Evolutionary conservation across 2,329 filamentous ascomycete genomes (phyloP), one percentile per base, ranked within the genome.

Genomic region (Reticulascus tulasneorum): DNA sequence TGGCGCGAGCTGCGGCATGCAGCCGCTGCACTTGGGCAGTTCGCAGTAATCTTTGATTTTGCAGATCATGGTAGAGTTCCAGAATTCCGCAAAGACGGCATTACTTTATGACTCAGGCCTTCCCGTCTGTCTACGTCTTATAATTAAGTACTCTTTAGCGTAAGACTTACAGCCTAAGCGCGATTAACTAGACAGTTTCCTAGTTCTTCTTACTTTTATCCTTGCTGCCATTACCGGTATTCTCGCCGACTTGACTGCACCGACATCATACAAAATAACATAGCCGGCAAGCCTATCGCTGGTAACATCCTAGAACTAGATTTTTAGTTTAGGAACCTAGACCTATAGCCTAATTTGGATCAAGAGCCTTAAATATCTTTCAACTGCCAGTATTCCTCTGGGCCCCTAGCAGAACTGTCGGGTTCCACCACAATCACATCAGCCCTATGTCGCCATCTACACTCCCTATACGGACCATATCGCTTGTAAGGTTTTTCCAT

Each of bases 241-340:
- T 42, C n/a, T n/a, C n/a, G n/a, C 6, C 39, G 10, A 29, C 18
- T 38, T 27, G 27, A 36, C 35, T 5, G 26, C 15, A 4, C 40
- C 40, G 9, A 16, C 26, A 18, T 10, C 27, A 9, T 39, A 35
- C 6, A 35, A n/a, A 22, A 44, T 35, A n/a, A 44, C 41, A 20
- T 44, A 44, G 34, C 38, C 41, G 18, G 41, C 41, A 22, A 29
- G 41, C n/a, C 41, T 38, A 18, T 44, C 41, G 9, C 41, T 38
- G 16, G 40, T 38, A 11, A 44, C 29, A 20, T 44, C 41, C 9
- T 29, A 18, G 15, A 44, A 34, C 19, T 18, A 10, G 11, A 41
- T 28, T 3, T 40, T 40, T 10, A 23, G 26, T 3, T 28, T 9
- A 9, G 21, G 12, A 11, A 22, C 33, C 22, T n/a, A 40, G 20